A percentile compares a stretch with the other conserved stretches of the same genome.
These are phyloP conservation scores for Russula griseocarnosa DNA, from an alignment of 768 basidiomycete species.

Conservation along the genomic window DNA sequence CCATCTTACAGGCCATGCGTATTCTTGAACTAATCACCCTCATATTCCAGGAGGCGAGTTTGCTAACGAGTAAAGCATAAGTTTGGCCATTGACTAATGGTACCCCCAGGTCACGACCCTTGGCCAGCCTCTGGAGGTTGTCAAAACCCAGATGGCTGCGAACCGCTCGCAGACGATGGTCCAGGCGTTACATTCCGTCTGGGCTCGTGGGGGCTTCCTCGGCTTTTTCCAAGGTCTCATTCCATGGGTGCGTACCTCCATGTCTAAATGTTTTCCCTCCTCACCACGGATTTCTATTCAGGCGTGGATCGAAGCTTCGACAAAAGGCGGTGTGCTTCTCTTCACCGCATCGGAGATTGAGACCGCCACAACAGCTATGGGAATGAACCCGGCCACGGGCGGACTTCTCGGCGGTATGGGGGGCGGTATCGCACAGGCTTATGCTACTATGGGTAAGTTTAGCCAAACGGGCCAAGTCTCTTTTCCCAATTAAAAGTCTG, in stretches of 20 bases:
- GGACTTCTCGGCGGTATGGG: conserved; percentile 97
- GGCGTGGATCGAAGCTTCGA: conserved; percentile 99
- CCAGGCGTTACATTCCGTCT: conserved; percentile 80
- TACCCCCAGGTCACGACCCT: conserved; percentile 85
- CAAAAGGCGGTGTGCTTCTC: conserved; percentile 93
- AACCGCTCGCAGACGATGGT: conserved; percentile 89
- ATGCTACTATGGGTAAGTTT: conserved; percentile 97
- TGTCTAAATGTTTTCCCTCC: conserved; percentile 7
- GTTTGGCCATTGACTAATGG: neutral
- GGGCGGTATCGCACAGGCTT: conserved; percentile 95
- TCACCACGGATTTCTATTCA: conserved; percentile 33
- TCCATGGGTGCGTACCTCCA: conserved; percentile 72
- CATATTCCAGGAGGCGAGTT: conserved; percentile 64
- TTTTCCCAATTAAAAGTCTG: neutral
- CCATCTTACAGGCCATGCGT: conserved; percentile 13
- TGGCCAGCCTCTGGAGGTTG: conserved; percentile 95
- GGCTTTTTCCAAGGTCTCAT: conserved; percentile 99
- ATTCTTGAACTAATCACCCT: conserved; percentile 23
- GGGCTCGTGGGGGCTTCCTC: conserved; percentile 81
- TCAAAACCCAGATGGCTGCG: conserved; percentile 99
- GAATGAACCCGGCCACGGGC: conserved; percentile 73
- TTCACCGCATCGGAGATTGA: conserved; percentile 97
- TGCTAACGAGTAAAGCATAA: neutral
- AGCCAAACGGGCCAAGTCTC: too few species aligned
- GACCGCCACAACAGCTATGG: conserved; percentile 55